Evolutionary conservation across 1,284 basidiomycete genomes (phyloP).

Genomic region (Heterobasidion occidentale): DNA sequence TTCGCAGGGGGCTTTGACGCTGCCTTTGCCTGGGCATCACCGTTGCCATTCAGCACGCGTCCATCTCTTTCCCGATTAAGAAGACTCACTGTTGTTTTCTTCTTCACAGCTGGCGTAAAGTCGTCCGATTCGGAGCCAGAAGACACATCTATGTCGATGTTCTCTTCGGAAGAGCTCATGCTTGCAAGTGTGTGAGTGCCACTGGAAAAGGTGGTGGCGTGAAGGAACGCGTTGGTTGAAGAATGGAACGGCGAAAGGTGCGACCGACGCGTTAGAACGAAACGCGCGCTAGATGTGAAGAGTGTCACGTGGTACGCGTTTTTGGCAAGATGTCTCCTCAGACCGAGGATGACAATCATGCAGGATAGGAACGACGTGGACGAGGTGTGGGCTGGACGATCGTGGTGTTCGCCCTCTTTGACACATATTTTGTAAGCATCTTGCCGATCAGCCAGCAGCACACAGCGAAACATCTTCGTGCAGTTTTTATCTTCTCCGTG

Average conservation of each 20-base stretch:
- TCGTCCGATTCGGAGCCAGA: slow-evolving; percentile 58
- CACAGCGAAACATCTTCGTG: no score
- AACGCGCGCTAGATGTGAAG: not conserved
- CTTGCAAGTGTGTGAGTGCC: not conserved
- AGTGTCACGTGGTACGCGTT: no score
- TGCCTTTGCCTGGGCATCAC: slow-evolving; percentile 26
- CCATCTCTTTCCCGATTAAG: not conserved
- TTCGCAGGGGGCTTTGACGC: slow-evolving; percentile 28
- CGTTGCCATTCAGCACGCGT: not conserved
- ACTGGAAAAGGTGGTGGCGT: not conserved
- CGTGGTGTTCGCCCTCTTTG: no score
- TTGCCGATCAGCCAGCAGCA: no score
- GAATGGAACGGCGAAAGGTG: not conserved
- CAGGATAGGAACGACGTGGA: no score
- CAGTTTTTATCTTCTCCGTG: no score
- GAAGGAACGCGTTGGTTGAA: not conserved
- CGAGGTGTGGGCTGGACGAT: no score
- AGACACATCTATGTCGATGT: slow-evolving; percentile 52
- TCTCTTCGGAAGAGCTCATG: slow-evolving; percentile 61
- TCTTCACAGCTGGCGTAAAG: slow-evolving; percentile 56
- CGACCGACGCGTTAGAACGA: not conserved
- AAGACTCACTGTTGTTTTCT: slow-evolving; percentile 22
- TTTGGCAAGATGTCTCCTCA: no score
- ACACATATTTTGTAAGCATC: no score
- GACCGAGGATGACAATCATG: no score